Percentiles rank a stretch among this genome's conserved stretches.
Evolutionary conservation across 192 early-diverging fungal species (phyloP).

Genomic region (Coemansia sp.): DNA sequence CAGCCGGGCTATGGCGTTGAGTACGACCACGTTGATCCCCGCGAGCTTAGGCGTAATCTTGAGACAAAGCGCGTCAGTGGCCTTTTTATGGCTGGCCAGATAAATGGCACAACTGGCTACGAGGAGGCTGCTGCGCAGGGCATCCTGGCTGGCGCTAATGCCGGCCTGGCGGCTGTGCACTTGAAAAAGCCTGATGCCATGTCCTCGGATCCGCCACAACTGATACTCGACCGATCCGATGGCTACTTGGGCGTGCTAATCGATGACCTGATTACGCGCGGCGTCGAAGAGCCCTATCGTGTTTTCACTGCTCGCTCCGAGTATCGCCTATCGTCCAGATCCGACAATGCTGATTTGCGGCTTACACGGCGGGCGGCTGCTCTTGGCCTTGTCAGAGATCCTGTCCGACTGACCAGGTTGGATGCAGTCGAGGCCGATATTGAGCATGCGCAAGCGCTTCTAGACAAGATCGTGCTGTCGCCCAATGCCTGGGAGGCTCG

Average conservation of each 20-base stretch:
- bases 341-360: constrained; percentile 76
- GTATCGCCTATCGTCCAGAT: constrained; percentile 69
- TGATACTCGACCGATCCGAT: constrained; percentile 70
- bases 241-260: constrained; percentile 80
- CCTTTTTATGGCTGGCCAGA: constrained; percentile 78
- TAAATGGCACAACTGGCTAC: constrained; percentile 86
- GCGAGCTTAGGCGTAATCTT: constrained; percentile 68
- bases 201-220: constrained; percentile 30
- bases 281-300: constrained; percentile 78
- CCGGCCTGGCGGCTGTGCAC: constrained; percentile 58
- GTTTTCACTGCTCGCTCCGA: constrained; percentile 82
- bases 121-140: constrained; percentile 83
- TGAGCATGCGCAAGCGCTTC: constrained; percentile 46
- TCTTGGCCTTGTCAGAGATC: constrained; percentile 55
- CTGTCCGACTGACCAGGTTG: constrained; percentile 36
- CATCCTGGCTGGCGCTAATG: constrained; percentile 74
- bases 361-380: constrained; percentile 67
- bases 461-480: constrained; percentile 52
- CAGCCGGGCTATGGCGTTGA: constrained; percentile 81
- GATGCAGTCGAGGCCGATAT: constrained; percentile 51
- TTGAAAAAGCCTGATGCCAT: neutral
- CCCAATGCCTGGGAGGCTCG: constrained; percentile 56
- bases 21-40: constrained; percentile 81
- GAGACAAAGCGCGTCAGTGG: constrained; percentile 78
- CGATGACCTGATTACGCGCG: constrained; percentile 78